Base-by-base conservation (phyloP, 2,329 filamentous ascomycete genomes). In the Furcasterigmium furcatum region DNA sequence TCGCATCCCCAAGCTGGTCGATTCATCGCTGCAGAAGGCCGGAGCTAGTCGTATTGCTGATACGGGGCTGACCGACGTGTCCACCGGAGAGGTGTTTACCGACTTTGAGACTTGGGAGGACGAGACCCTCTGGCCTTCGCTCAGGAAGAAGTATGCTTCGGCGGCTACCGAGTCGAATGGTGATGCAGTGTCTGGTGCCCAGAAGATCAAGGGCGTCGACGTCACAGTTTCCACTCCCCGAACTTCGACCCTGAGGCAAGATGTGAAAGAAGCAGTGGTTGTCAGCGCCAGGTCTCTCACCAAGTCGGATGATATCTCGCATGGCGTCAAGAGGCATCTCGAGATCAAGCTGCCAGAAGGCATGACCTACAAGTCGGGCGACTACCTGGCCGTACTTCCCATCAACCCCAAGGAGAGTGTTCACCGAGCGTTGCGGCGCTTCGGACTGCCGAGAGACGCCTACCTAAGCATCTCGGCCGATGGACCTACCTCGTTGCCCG, bases 341-440 rank as follows among this genome's bases (percentile, higher is more conserved):
- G 80, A 82, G 51, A 80, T 91, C 27, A 77, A 80, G 48, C 72
- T 92, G 1, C 87, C 88, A 0, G 76, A 72, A 0, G 79, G 76
- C 42, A 73, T 81, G 71, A 75, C 73, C 0, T 92, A 91, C 64
- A 74, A 77, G 32, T 78, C 84, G 2, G 88, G 88, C 13, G 88
- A 92, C 58, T 92, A 94, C 59, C 74, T 92, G 1, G 84, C 85
- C 0, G 72, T 91, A 3, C 69, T 91, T 2, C 88, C 88, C 0
- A 65, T 88, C 24, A 92, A 92, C 59, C 80, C 82, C 2, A 72
- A 73, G 38, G 65, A 74, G 24, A 80, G 71, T 9, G 77, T 91
- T 3, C 72, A 74, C 5, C 74, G 85, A 9, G 85, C 79, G 0
- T 79, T 90, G 65, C 70, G 76, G 16, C 72, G 76, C 18, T 91